Evolutionary conservation across 2,329 filamentous ascomycete genomes (phyloP), one percentile per base, ranked within the genome.

Genomic region (Stemphylium lycopersici): DNA sequence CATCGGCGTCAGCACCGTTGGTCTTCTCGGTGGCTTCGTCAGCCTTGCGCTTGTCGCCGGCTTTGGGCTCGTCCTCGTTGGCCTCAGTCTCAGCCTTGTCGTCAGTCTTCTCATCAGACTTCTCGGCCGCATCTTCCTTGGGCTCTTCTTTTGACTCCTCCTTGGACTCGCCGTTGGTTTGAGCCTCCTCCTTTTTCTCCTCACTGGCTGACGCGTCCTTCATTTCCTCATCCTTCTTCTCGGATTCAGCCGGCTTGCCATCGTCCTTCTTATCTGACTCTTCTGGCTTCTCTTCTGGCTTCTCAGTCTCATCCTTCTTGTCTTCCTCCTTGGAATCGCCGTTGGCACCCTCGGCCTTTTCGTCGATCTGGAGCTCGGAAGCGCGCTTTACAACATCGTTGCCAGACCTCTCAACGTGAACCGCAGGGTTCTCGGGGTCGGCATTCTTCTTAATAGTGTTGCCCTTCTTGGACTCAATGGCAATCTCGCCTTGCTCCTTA

Each of bases 341-440:
- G 51, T 78, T 73, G 56, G 56, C 63, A 15, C 67, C 72, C 26
- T 69, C 66, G 36, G 70, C 70, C 62, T 75, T 74, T 62, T 81
- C 68, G 52, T 86, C 83, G 31, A 87, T 77, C 3, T 81, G 79
- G 24, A 88, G 75, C 73, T 88, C 86, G 38, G 79, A 82, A 11
- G 85, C 83, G 58, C 79, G 80, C 76, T 88, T 87, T 47, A 87
- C 84, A 16, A 87, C 85, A 69, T 88, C 85, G 63, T 88, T 87
- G 42, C 86, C 85, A 12, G 79, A 77, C 40, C 84, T 79, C 63
- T 79, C 78, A 63, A 88, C 74, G 59, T 83, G 81, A 5, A 88
- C 83, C 29, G 85, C 86, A 2, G 85, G 86, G 59, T 88, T 84
- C 16, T 80, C 79, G 24, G 82, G 80, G 22, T 83, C 80, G 45